Percentiles rank a stretch among this genome's conserved stretches.
Conservation (phyloP, 768 basidiomycete genomes). For the Gymnopilus dilepis region DNA sequence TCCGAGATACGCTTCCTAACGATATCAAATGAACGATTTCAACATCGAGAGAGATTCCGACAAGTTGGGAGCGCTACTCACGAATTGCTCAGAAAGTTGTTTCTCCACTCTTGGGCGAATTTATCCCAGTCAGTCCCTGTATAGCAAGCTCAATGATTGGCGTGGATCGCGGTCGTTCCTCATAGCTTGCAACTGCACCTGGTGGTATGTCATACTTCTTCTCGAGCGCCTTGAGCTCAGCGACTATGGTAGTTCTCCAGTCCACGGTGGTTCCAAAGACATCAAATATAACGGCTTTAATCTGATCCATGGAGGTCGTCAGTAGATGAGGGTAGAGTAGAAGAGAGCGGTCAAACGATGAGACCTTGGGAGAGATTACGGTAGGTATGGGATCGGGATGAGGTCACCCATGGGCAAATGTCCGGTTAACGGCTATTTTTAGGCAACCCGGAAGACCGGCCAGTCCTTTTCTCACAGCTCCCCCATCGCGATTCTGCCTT, state of each 20-base stretch:
- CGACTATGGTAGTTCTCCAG: slow-evolving; percentile 42
- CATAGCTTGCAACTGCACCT: slow-evolving; percentile 24
- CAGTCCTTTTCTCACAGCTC: background rate
- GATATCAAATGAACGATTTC: background rate
- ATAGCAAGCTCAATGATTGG: background rate
- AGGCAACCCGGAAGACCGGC: background rate
- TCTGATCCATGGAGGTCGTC: slow-evolving; percentile 24
- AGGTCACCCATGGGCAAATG: background rate
- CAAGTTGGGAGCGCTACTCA: slow-evolving; percentile 32
- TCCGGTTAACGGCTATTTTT: background rate
- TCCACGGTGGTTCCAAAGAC: slow-evolving; percentile 58
- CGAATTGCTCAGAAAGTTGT: slow-evolving; percentile 52
- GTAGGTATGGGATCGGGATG: too few species aligned
- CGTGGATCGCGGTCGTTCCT: background rate
- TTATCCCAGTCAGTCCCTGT: slow-evolving; percentile 43
- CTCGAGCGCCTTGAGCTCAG: slow-evolving; percentile 36
- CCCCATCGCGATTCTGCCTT: background rate
- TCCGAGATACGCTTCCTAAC: slow-evolving; percentile 49
- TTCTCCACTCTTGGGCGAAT: slow-evolving; percentile 63
- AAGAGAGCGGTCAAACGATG: background rate
- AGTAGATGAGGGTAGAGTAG: too few species aligned
- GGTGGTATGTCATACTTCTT: slow-evolving; percentile 29
- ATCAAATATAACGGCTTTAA: slow-evolving; percentile 54
- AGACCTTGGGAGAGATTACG: background rate
- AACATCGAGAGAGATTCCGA: background rate